Percentiles rank a stretch among this genome's conserved stretches.
These are phyloP conservation scores for Plectosphaerella plurivora DNA, from an alignment of 2,329 filamentous ascomycete genomes.

Conservation along the genomic window DNA sequence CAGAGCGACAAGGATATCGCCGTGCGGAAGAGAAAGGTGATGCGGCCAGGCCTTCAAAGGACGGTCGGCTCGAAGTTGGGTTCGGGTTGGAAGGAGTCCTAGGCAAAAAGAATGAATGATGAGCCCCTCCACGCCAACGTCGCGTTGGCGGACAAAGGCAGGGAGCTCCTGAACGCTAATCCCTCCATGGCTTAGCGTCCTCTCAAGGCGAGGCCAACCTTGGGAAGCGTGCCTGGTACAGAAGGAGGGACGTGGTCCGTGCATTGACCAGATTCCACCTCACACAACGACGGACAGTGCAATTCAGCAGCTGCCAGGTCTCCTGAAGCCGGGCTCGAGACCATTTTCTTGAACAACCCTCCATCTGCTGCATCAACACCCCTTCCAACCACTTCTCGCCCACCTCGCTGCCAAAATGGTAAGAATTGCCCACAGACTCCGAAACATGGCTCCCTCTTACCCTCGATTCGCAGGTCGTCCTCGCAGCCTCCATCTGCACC, in stretches of 20 bases:
- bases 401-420: slow-evolving; percentile 10
- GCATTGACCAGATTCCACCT: slow-evolving; percentile 14
- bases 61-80: too few relatives aligned
- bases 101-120: too few relatives aligned
- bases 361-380: too few relatives aligned
- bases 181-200: background rate
- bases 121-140: too few relatives aligned
- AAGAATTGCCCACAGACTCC: background rate
- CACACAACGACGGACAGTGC: slow-evolving; percentile 12
- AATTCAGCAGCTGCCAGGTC: slow-evolving; percentile 6
- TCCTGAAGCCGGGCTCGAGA: too few relatives aligned
- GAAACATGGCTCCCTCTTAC: background rate
- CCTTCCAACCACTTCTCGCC: background rate
- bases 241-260: slow-evolving; percentile 6
- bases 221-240: too few relatives aligned
- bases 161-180: background rate
- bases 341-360: too few relatives aligned
- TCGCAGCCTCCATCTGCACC: slow-evolving; percentile 98
- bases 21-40: too few relatives aligned
- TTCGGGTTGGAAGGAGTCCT: too few relatives aligned
- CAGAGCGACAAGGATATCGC: too few relatives aligned
- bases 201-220: background rate
- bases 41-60: too few relatives aligned
- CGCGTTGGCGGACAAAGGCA: background rate
- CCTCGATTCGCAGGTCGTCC: slow-evolving; percentile 69